Evolutionary conservation across 768 basidiomycete species (phyloP).

Genomic region (Floccularia luteovirens): DNA sequence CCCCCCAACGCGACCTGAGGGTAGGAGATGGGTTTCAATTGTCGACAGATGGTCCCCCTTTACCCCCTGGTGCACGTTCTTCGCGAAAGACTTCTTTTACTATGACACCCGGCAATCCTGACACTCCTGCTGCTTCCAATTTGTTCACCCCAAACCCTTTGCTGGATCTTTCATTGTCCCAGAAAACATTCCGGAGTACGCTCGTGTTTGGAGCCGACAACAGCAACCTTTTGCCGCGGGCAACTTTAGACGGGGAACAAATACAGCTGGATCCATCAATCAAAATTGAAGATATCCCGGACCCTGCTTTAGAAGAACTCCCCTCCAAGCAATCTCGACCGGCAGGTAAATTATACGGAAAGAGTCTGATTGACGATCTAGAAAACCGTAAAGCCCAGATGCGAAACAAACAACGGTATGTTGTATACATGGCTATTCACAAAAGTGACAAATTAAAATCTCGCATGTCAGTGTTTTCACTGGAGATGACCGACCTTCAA

Average conservation of each 20-base stretch:
- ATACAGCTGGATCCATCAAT: constrained; percentile 36
- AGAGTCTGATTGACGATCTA: constrained; percentile 86
- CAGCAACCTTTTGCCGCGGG: constrained; percentile 57
- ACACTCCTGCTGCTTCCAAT: constrained; percentile 44
- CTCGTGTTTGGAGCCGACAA: constrained; percentile 68
- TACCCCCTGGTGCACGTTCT: constrained; percentile 68
- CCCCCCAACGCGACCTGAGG: constrained; percentile 22
- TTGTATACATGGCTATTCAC: background rate
- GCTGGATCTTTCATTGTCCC: constrained; percentile 64
- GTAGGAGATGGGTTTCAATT: constrained; percentile 54
- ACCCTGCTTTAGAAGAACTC: constrained; percentile 19
- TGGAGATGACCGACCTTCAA: constrained; percentile 84
- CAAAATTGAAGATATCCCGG: constrained; percentile 26
- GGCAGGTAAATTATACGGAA: constrained; percentile 80
- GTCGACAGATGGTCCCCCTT: constrained; percentile 65
- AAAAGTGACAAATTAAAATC: background rate
- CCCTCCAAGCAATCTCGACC: constrained; percentile 36
- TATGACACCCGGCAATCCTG: constrained; percentile 21
- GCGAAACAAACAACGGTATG: constrained; percentile 76
- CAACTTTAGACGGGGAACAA: constrained; percentile 75
- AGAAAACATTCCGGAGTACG: constrained; percentile 81
- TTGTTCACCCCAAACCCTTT: constrained; percentile 78
- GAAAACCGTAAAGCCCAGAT: constrained; percentile 78
- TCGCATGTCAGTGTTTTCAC: constrained; percentile 61
- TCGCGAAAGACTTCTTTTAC: constrained; percentile 38